Conservation (phyloP, 1,139 yeast species). For the Blastobotrys persicus region DNA sequence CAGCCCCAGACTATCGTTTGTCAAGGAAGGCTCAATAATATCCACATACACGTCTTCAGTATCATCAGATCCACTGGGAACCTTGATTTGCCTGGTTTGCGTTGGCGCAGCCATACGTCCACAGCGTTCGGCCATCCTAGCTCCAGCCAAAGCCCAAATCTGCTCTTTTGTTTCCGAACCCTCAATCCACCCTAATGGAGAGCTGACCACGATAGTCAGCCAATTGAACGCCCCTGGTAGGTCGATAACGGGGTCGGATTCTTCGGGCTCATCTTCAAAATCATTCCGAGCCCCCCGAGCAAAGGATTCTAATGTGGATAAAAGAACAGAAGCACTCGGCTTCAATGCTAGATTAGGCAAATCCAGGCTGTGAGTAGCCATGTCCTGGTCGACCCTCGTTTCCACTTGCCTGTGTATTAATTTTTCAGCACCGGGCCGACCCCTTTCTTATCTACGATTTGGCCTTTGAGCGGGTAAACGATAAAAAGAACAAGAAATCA, state of each 20-base stretch:
- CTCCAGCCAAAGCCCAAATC: slow-evolving; percentile 56
- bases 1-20: slow-evolving; percentile 82
- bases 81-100: slow-evolving; percentile 49
- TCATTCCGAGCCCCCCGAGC: slow-evolving; percentile 55
- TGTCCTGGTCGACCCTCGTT: background rate
- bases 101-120: slow-evolving; percentile 87
- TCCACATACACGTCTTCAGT: slow-evolving; percentile 33
- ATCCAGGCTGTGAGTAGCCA: slow-evolving; percentile 53
- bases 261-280: slow-evolving; percentile 40
- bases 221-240: slow-evolving; percentile 49
- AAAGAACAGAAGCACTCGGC: slow-evolving; percentile 52
- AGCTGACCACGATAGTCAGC: slow-evolving; percentile 63
- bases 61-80: slow-evolving; percentile 16
- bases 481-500: background rate
- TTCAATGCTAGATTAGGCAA: slow-evolving; percentile 51
- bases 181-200: slow-evolving; percentile 51
- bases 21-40: slow-evolving; percentile 78
- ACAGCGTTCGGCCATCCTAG: slow-evolving; percentile 73
- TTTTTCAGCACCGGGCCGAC: background rate
- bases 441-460: too few relatives aligned
- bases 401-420: background rate
- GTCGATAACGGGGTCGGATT: slow-evolving; percentile 23
- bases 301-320: slow-evolving; percentile 48
- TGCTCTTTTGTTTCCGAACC: slow-evolving; percentile 40
- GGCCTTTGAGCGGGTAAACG: background rate